phyloP scores from a whole-genome alignment of 441 rosid species.

The Corymbia calophylla region DNA sequence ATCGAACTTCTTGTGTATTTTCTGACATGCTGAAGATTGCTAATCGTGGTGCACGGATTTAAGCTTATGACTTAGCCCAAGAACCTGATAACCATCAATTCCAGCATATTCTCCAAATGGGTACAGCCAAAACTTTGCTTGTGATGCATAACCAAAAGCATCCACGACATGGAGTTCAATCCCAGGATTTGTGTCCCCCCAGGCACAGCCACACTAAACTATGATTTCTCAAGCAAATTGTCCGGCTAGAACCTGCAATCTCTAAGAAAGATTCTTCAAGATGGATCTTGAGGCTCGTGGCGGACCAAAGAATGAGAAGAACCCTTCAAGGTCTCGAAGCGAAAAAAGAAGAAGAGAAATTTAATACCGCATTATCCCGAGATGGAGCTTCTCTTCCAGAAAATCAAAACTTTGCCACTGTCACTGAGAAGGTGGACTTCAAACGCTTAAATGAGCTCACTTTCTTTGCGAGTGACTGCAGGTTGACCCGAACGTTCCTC shows the following conservation, averaged over 20 bases:
- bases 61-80: neutral
- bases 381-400: neutral
- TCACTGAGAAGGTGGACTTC: neutral
- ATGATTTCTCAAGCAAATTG: neutral
- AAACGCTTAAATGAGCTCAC: neutral
- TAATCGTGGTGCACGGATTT: neutral
- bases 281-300: neutral
- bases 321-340: neutral
- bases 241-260: neutral
- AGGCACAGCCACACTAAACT: neutral
- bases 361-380: neutral
- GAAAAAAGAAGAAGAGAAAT: neutral
- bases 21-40: constrained; percentile 25
- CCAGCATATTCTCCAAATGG: neutral
- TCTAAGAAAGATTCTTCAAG: neutral
- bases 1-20: constrained; percentile 32
- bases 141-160: neutral
- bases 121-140: neutral
- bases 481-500: neutral
- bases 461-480: neutral
- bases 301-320: neutral
- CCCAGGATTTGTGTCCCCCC: neutral
- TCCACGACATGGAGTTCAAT: neutral
- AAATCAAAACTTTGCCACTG: neutral
- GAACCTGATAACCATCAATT: neutral